phyloP scores from a whole-genome alignment of 2,329 filamentous ascomycete species.

The Penicillium brasilianum region DNA sequence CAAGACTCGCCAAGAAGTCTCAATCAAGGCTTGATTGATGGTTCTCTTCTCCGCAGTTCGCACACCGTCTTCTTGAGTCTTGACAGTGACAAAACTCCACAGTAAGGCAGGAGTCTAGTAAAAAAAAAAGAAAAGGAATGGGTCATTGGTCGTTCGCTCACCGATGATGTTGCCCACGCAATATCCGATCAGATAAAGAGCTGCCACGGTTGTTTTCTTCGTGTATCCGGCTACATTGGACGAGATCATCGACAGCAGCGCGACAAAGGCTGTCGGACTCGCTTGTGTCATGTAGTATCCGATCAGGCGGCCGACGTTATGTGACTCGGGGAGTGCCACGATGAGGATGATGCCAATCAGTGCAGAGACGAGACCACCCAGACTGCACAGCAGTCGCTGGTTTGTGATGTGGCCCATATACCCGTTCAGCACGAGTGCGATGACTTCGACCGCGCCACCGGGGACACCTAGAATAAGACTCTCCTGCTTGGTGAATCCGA shows the following conservation, averaged over 20 bases:
- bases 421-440: conserved; percentile 61
- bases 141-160: conserved; percentile 26
- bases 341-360: conserved; percentile 70
- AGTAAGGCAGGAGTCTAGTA: no score
- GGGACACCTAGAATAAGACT: conserved; percentile 69
- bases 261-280: conserved; percentile 66
- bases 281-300: conserved; percentile 70
- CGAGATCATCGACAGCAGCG: conserved; percentile 65
- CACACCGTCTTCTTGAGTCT: not conserved
- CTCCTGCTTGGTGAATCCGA: conserved; percentile 68
- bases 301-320: conserved; percentile 63
- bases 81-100: no score
- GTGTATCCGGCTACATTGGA: conserved; percentile 64
- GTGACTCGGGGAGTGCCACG: conserved; percentile 63
- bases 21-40: conserved; percentile 1
- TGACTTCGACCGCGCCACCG: conserved; percentile 67
- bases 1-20: not conserved
- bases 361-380: conserved; percentile 56
- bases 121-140: no score
- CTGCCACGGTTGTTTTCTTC: conserved; percentile 60
- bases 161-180: conserved; percentile 63
- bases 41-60: not conserved
- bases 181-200: conserved; percentile 54
- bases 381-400: conserved; percentile 63
- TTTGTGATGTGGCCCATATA: conserved; percentile 62